Percentiles rank a stretch among this genome's conserved stretches.
Conservation (phyloP, 768 basidiomycete genomes). For the Hydnomerulius pinastri region DNA sequence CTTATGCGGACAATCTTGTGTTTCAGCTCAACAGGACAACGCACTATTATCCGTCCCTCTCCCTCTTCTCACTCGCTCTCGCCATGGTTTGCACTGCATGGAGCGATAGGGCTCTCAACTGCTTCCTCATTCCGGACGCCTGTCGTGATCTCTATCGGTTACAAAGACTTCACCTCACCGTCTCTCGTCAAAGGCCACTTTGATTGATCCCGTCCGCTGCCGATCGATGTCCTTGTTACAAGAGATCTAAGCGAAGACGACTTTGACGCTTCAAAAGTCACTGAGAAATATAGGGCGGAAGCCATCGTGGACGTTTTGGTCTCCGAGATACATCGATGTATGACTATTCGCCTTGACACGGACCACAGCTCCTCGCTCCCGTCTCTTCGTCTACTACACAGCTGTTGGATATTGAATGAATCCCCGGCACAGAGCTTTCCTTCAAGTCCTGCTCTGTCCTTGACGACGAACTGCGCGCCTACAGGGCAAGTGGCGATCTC, state of each 20-base stretch:
- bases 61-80: background rate
- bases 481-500: too few relatives aligned
- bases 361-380: background rate
- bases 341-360: background rate
- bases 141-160: background rate
- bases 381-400: background rate
- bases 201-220: background rate
- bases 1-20: too few relatives aligned
- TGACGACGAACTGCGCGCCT: too few relatives aligned
- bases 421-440: too few relatives aligned
- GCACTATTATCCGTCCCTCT: too few relatives aligned
- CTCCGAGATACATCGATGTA: background rate
- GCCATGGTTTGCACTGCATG: background rate
- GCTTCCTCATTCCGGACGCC: background rate
- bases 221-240: background rate
- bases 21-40: too few relatives aligned
- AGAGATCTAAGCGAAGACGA: background rate
- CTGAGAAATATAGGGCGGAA: background rate
- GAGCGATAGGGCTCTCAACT: background rate
- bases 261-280: background rate
- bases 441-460: background rate
- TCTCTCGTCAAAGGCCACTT: background rate
- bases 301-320: background rate
- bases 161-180: too few relatives aligned
- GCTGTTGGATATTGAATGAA: too few relatives aligned